Percentiles rank a stretch among this genome's conserved stretches.
Conservation (phyloP, 2,329 filamentous ascomycete species). For the Ophiobolus disseminans region DNA sequence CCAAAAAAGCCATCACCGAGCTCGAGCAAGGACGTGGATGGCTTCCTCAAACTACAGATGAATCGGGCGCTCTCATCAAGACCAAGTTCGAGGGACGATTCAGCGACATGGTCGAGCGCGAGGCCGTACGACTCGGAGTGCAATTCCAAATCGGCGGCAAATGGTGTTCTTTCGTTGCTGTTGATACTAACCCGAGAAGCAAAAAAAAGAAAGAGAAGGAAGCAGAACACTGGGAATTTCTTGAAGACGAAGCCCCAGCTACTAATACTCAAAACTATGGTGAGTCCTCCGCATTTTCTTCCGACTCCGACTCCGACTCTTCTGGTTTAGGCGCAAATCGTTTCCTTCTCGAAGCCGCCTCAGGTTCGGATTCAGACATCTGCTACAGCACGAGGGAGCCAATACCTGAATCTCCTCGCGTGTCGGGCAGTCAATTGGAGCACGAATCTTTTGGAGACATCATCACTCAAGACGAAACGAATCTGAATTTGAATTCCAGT, state of each 20-base stretch:
- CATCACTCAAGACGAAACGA: too few species aligned
- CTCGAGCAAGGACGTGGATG: conserved; percentile 75
- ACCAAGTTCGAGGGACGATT: conserved; percentile 58
- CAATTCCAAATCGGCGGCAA: conserved; percentile 72
- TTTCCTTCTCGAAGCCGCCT: neutral
- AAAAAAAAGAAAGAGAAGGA: conserved; percentile 10
- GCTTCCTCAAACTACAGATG: conserved; percentile 53
- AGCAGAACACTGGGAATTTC: conserved; percentile 28
- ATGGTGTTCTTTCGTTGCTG: conserved; percentile 76
- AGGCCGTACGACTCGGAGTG: conserved; percentile 70
- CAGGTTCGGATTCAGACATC: neutral
- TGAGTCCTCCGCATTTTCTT: neutral
- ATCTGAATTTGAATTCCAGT: too few species aligned
- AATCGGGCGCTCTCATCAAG: conserved; percentile 46
- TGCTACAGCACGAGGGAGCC: neutral
- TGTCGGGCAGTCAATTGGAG: neutral
- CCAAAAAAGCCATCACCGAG: conserved; percentile 71
- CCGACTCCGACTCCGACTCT: neutral
- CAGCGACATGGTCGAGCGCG: conserved; percentile 67
- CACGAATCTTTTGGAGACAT: too few species aligned
- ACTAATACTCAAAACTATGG: neutral
- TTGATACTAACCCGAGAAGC: conserved; percentile 53
- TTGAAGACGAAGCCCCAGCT: conserved; percentile 26
- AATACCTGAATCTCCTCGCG: neutral
- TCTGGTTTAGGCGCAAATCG: neutral